Base-by-base conservation (phyloP, 306 rosid species). In the Lathyrus tuberosus region DNA sequence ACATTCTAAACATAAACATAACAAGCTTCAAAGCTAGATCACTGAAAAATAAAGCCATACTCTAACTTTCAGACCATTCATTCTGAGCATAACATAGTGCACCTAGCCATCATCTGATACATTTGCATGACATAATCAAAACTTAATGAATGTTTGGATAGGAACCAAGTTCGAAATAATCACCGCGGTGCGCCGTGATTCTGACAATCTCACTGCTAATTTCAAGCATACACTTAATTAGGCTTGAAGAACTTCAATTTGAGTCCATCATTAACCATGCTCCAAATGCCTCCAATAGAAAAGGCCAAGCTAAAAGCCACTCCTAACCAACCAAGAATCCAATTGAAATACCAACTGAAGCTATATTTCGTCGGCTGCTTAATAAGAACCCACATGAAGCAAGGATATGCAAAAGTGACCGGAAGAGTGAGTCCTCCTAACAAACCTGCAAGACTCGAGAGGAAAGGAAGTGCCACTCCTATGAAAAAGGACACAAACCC, bases 381-480 rank as follows among this genome's bases (percentile, higher is more conserved):
- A 5, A 94, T 88, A 66, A 94, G 97, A 76, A 94, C 91, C 99
- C 99, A 94, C 99, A 94, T 94, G 91, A 94, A 94, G 84, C 99
- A 94, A 75, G 99, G 99, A 82, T 94, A 91, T 51, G 99, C 99
- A 70, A 94, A 94, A 16, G 99, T 91, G 81, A 94, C 97, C 0
- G 99, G 99, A 63, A 94, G 99, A 16, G 99, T 94, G 54, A 94
- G 96, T 66, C 99, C 99, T 78, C 99, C 99, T 17, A 94, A 56
- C 51, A 94, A 84, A 48, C 99, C 99, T 16, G 99, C 99, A 37
- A 94, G 85, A 74, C 99, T 94, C 12, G 99, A 87, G 72, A 94
- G 95, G 77, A 94, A 94, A n/a, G 99, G 99, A 58, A 91, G 97
- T 5, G 99, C 99, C 67, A 94, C 97, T 41, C 99, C 99, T 37